These are phyloP conservation scores for Hypomontagnella monticulosa DNA, from an alignment of 495 filamentous ascomycete genomes.

Conservation along the genomic window DNA sequence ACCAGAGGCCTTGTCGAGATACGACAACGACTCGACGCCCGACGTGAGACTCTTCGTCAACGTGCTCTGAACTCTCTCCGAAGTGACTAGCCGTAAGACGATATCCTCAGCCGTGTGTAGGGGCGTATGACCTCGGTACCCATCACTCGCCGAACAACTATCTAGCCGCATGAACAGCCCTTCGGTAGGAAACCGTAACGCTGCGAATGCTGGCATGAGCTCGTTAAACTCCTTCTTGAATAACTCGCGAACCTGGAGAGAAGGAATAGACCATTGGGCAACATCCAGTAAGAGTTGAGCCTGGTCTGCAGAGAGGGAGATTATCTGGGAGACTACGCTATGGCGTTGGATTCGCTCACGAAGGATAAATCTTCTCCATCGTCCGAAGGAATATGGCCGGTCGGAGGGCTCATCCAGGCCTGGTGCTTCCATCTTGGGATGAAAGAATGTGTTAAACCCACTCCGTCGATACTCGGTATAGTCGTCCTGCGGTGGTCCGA, in stretches of 20 bases:
- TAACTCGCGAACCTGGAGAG: constrained; percentile 29
- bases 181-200: constrained; percentile 32
- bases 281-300: constrained; percentile 24
- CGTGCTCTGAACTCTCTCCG: constrained; percentile 34
- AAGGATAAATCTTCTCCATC: constrained; percentile 43
- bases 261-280: constrained; percentile 18
- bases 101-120: constrained; percentile 34
- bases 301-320: constrained; percentile 19
- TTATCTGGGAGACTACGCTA: constrained; percentile 16
- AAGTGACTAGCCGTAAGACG: constrained; percentile 44
- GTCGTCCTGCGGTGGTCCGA: too few relatives aligned
- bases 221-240: constrained; percentile 36
- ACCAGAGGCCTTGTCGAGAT: not conserved
- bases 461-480: not conserved
- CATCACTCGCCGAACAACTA: constrained; percentile 49
- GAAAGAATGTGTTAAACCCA: constrained; percentile 42
- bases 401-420: constrained; percentile 29
- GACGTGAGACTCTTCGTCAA: constrained; percentile 13
- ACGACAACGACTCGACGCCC: not conserved
- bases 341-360: constrained; percentile 15
- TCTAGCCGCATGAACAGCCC: constrained; percentile 48
- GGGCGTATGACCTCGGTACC: constrained; percentile 28
- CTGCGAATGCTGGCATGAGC: constrained; percentile 25
- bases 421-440: constrained; percentile 34
- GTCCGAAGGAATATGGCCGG: constrained; percentile 36